Evolutionary conservation across 202 grass and related monocot species (phyloP), one percentile per base, ranked within the genome.

Genomic region (Setaria viridis): DNA sequence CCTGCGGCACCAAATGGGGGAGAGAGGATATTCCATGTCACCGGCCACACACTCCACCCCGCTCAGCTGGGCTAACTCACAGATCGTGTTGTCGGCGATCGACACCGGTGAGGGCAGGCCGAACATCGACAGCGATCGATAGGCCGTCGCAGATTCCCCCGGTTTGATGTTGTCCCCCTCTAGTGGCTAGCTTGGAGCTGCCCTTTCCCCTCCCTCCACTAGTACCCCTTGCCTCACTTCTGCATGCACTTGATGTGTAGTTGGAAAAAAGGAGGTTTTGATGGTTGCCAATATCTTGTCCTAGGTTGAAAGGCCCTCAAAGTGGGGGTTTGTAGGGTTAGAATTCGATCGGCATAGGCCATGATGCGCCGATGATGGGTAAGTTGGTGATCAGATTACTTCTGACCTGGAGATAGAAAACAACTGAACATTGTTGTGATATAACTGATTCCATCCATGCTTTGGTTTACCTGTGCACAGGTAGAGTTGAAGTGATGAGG

Each of bases 1-100:
- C 56, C 67, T 48, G 34, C 46, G 51, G 47, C 74, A 72, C 86
- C 73, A 83, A 75, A 49, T 37, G 55, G 20, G 74, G 3, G 55
- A 63, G 74, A 84, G 39, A 41, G 88, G 79, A 90, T 90, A 90
- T 90, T 87, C 88, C 84, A 74, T 80, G 59, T 86, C 84, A 79
- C 80, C 25, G 66, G 82, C 74, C 59, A 73, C 57, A 57, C 81
- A 62, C 75, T 78, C 58, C 11, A 60, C 67, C 64, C 39, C 47
- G 58, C 72, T 70, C 33, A 34, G 71, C 63, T 81, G 17, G 66
- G 58, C 80, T 73, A 17, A 33, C 67, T 45, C 77, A 67, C 12
- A 0, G 84, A 90, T 90, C 67, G 43, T 41, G 67, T 35, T 87
- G 88, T 87, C 80, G 74, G 84, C 51, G 53, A 87, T 85, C 51